Base-by-base conservation (phyloP, 331 rosid species). In the Malus hybrid region DNA sequence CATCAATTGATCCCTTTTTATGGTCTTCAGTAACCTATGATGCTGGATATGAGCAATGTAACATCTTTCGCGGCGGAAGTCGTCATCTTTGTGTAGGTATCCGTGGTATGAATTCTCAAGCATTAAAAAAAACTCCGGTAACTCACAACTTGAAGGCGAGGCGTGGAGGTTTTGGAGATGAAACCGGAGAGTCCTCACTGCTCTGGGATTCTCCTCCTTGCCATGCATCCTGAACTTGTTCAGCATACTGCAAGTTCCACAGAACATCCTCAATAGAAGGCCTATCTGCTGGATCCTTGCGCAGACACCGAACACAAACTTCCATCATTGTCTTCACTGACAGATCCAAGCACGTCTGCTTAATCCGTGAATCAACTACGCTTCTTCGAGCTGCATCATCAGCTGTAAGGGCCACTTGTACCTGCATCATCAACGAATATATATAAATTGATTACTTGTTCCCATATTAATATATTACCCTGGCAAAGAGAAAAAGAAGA, bases 211-310 rank as follows among this genome's bases (percentile, higher is more conserved):
- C 98, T 4, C 87, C 86, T 24, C 90, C 80, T 44, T 70, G 74
- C 99, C 99, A 92, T 34, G 99, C 96, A 72, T 92, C 99, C 62
- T 94, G 97, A 39, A 94, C 99, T 82, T 94, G 99, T 73, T 92
- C 90, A 63, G 97, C 97, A 79, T 88, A 94, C 83, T 92, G 99
- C 86, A 94, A 75, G 79, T 94, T 94, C 99, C 99, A 94, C 68
- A 94, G 78, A 18, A 94, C 87, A 84, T 94, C 99, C 61, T 94
- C 99, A 67, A 90, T 62, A 14, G 99, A 94, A 63, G 98, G 96
- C 79, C 95, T 88, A 14, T 86, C 93, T 79, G 75, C 80, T 4
- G 83, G 72, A 34, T 92, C 89, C 73, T 85, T 78, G 20, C 56
- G n/a, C 79, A 92, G 62, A 65, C 99, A 94, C 77, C 94, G 90